Conservation (phyloP, 2,329 filamentous ascomycete species). For the Claviceps arundinis region DNA sequence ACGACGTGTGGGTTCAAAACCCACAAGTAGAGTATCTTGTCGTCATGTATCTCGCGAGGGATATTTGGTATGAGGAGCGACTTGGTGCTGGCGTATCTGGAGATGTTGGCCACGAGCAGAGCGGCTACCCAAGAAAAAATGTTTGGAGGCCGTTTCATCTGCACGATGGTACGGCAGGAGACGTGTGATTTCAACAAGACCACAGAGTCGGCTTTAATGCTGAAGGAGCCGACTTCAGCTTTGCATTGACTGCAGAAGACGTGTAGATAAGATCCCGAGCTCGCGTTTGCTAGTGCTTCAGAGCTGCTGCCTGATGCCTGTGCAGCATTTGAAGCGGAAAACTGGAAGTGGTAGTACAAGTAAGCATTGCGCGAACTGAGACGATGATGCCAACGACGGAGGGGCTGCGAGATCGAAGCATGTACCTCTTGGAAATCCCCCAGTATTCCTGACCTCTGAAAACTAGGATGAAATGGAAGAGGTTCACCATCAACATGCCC, state of each 20-base stretch:
- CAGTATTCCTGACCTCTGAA: conserved; percentile 33
- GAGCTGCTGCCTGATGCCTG: conserved; percentile 17
- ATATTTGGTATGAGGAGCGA: conserved; percentile 32
- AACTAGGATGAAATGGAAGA: conserved; percentile 31
- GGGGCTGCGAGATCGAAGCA: conserved; percentile 6
- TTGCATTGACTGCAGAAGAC: conserved; percentile 34
- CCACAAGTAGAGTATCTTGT: conserved; percentile 34
- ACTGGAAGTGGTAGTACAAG: conserved; percentile 17
- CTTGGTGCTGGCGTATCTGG: conserved; percentile 45
- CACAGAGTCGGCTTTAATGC: conserved; percentile 29
- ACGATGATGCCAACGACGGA: not conserved
- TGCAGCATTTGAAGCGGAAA: conserved; percentile 20
- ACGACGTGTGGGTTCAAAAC: conserved; percentile 41
- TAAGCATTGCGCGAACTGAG: conserved; percentile 10
- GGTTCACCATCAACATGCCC: conserved; percentile 17
- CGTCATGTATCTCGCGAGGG: not conserved
- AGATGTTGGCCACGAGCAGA: conserved; percentile 37
- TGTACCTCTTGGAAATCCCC: conserved; percentile 40
- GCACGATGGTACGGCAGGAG: conserved; percentile 22
- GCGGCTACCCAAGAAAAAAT: conserved; percentile 39
- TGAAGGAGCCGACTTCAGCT: conserved; percentile 33
- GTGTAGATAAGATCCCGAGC: conserved; percentile 20
- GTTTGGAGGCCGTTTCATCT: conserved; percentile 18
- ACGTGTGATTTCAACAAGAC: conserved; percentile 47
- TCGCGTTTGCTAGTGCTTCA: conserved; percentile 14